Evolutionary conservation across 2,329 filamentous ascomycete species (phyloP), one percentile per base, ranked within the genome.

Genomic region (Cladophialophora exuberans): DNA sequence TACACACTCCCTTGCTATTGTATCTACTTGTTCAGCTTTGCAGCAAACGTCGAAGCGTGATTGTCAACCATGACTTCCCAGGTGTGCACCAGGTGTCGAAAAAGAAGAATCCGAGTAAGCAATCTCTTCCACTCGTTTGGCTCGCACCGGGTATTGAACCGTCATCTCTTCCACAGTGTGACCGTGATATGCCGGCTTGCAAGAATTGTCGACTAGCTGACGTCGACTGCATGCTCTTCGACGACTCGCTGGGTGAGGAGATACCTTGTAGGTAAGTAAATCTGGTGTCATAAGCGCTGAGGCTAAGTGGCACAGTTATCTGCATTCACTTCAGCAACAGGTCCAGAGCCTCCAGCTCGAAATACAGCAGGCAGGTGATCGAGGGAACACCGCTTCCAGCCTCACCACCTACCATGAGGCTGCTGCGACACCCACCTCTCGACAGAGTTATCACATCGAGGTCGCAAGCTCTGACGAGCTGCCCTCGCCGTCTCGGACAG

Each of bases 211-310:
- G 48, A 25, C 7, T 42, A 9, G 35, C 47, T 13, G 54, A 56
- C 35, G 54, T 52, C 23, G 54, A 56, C 7, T 56, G 54, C 30
- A 47, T 31, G n/a, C 52, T 56, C 28, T 56, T 47, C 47, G 54
- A 56, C 11, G 42, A 47, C 18, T 52, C 47, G 25, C 47, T 56
- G 18, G 15, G 36, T 3, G 31, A 43, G 43, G 54, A 56, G 25
- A 52, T 56, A 47, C 36, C 54, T n/a, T 52, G 47, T 28, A 48
- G 48, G 54, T 51, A 25, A 35, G 47, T 31, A 15, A 4, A 11
- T 22, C 33, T 35, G 3, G 3, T n/a, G 9, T 38, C 18, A 20
- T 10, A 15, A n/a, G 9, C 15, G 10, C 15, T 15, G 18, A 4
- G 9, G n/a, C 6, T 42, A 17, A 20, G 28, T 30, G 5, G 13